Base-by-base conservation (phyloP, 768 basidiomycete species). In the Pluteus cervinus region DNA sequence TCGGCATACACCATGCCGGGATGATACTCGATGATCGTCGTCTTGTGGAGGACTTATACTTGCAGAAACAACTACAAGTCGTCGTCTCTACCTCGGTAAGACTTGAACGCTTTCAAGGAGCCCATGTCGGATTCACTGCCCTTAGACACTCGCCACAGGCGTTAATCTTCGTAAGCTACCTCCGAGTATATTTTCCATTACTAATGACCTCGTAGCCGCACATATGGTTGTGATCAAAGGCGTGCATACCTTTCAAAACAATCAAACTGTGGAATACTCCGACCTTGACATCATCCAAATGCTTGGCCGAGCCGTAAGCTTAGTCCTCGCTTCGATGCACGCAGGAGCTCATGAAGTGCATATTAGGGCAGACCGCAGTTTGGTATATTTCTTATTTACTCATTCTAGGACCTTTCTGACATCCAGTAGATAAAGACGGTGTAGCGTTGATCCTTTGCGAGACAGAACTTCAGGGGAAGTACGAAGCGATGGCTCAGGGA, bases 281-380 rank as follows among this genome's bases (percentile, higher is more conserved):
- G 93, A 96, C 54, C 69, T 96, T 4, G 96, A 97, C 49, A 71
- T 97, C 20, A 79, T 88, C 72, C 93, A 96, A 58, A 97, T 97
- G 94, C 76, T 97, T 41, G 96, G 94, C 5, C 77, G 96, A 32
- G 92, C 92, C 29, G 87, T 88, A 54, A 56, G 79, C 40, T 18
- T 33, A 15, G 21, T 14, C 23, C 12, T 40, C 24, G 33, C 10
- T 22, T 14, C n/a, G 36, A 5, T 16, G 20, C 23, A 34, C 14
- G 17, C 29, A 18, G n/a, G n/a, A n/a, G 20, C 25, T 36, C 6
- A 35, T 30, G 29, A 22, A 25, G 7, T 28, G 31, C 32, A 17
- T 32, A 11, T n/a, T 40, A 89, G 79, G 91, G 92, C 7, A 73
- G 92, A 23, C 91, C 92, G 18, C 92, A 97, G 57, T 94, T 88